Conservation (phyloP, 306 rosid genomes). For the Castanospermum australe region DNA sequence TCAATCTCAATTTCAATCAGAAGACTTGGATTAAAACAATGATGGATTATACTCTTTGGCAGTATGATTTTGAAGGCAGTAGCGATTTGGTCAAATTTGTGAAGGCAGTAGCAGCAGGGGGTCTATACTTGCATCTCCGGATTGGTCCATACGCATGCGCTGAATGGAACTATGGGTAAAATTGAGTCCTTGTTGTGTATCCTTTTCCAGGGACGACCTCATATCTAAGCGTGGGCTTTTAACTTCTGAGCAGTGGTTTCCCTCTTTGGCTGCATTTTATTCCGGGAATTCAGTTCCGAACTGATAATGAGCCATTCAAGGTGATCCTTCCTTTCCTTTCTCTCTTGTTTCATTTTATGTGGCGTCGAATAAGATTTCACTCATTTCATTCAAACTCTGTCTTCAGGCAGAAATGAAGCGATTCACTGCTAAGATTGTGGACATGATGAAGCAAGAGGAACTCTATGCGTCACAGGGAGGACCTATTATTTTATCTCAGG, state of each 20-base stretch:
- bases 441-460: slow-evolving; percentile 78
- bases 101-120: slow-evolving; percentile 79
- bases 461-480: slow-evolving; percentile 95
- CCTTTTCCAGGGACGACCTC: neutral
- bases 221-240: slow-evolving; percentile 16
- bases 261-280: slow-evolving; percentile 90
- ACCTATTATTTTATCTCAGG: slow-evolving; percentile 96
- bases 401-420: slow-evolving; percentile 86
- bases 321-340: slow-evolving; percentile 31
- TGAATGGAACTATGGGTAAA: slow-evolving; percentile 97
- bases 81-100: slow-evolving; percentile 76
- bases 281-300: slow-evolving; percentile 75
- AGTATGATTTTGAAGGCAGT: slow-evolving; percentile 80
- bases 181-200: neutral
- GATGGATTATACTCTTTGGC: slow-evolving; percentile 27
- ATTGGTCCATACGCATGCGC: slow-evolving; percentile 97
- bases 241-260: slow-evolving; percentile 63
- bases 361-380: neutral
- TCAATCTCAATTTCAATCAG: neutral
- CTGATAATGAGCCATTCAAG: slow-evolving; percentile 82
- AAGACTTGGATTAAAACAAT: neutral
- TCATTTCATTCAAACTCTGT: neutral
- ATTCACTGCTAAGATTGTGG: slow-evolving; percentile 80
- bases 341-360: neutral
- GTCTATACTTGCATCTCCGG: slow-evolving; percentile 81